A percentile compares a stretch with the other conserved stretches of the same genome.
phyloP scores from a whole-genome alignment of 352 stramenopile species.

The Phytophthora brassicae region DNA sequence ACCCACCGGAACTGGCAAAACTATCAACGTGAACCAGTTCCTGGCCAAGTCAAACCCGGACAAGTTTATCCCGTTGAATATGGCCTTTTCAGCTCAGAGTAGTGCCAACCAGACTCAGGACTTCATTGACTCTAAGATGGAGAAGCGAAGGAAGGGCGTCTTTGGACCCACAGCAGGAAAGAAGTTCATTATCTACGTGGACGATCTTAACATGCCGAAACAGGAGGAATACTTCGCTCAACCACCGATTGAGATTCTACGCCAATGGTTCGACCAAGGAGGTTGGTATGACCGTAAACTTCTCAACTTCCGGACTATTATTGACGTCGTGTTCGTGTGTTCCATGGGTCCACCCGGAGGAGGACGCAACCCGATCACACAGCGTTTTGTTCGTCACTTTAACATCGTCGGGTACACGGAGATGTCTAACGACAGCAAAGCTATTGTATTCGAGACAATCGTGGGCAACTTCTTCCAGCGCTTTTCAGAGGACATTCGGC shows the following conservation, averaged over 20 bases:
- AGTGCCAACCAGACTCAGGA: constrained; percentile 93
- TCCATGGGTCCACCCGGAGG: constrained; percentile 84
- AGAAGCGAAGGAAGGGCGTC: constrained; percentile 93
- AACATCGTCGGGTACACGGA: constrained; percentile 88
- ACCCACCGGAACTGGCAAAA: constrained; percentile 94
- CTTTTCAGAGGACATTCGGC: constrained; percentile 73
- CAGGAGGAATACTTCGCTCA: constrained; percentile 94
- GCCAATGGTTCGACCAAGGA: constrained; percentile 94
- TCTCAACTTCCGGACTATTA: constrained; percentile 89
- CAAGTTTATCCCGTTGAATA: constrained; percentile 90
- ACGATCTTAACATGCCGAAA: constrained; percentile 96
- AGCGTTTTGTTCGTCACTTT: constrained; percentile 80
- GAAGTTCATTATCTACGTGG: constrained; percentile 92
- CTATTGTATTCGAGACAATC: constrained; percentile 85
- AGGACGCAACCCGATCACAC: constrained; percentile 78
- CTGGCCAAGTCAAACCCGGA: constrained; percentile 87
- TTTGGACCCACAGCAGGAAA: constrained; percentile 92
- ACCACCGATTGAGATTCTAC: constrained; percentile 93
- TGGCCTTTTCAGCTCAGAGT: constrained; percentile 93
- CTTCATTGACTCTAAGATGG: constrained; percentile 93
- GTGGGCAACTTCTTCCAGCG: constrained; percentile 68
- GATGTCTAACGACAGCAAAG: constrained; percentile 81
- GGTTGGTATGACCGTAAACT: constrained; percentile 96
- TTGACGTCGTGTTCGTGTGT: constrained; percentile 87
- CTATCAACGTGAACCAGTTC: constrained; percentile 93